phyloP scores from a whole-genome alignment of 306 rosid genomes.

The Mimosa bimucronata region DNA sequence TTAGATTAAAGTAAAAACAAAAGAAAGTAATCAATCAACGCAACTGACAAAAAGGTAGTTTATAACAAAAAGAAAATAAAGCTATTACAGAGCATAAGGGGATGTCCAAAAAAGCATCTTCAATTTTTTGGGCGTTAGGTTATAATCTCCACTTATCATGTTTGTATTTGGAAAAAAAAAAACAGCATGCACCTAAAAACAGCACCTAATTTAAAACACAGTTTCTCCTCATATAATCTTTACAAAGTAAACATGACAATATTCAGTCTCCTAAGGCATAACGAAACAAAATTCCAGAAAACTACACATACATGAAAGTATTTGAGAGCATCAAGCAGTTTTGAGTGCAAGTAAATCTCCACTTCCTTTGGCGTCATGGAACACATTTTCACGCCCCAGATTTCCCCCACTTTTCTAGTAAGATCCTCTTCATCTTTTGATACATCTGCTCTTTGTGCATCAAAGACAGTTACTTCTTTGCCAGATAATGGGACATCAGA shows the following conservation, averaged over 20 bases:
- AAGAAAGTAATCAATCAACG: neutral
- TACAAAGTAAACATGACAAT: neutral
- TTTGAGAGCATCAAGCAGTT: slow-evolving; percentile 77
- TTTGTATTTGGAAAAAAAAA: neutral
- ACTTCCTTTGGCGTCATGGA: slow-evolving; percentile 49
- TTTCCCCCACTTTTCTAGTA: slow-evolving; percentile 51
- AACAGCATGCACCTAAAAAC: neutral
- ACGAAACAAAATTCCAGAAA: slow-evolving; percentile 23
- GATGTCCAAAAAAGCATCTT: neutral
- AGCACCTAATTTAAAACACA: neutral
- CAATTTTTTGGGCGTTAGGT: neutral
- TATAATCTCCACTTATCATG: neutral
- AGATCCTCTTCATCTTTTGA: slow-evolving; percentile 53
- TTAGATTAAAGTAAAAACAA: neutral
- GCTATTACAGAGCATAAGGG: neutral
- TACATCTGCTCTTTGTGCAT: slow-evolving; percentile 38
- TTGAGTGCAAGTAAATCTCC: slow-evolving; percentile 62
- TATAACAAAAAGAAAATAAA: neutral
- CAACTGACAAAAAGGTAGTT: neutral
- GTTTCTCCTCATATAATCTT: neutral
- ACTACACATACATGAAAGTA: slow-evolving; percentile 63
- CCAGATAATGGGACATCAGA: slow-evolving; percentile 39
- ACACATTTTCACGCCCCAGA: slow-evolving; percentile 65
- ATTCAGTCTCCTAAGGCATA: slow-evolving; percentile 10
- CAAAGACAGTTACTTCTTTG: slow-evolving; percentile 42